phyloP scores from a whole-genome alignment of 495 filamentous ascomycete species.

The Penicillium longicatenatum region DNA sequence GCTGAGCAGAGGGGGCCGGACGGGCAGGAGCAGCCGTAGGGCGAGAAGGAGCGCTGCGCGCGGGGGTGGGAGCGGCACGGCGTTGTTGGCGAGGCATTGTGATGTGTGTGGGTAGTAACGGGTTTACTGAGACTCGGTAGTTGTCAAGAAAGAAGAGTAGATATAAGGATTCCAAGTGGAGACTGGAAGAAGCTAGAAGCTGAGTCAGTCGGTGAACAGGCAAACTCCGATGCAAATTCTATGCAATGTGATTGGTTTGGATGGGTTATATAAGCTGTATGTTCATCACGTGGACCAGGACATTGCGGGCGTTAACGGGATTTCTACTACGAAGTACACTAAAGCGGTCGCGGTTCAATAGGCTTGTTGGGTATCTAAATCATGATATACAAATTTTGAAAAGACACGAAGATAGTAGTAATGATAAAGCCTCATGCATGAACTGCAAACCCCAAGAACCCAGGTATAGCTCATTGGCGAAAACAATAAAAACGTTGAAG shows the following conservation, averaged over 20 bases:
- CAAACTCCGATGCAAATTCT: constrained; percentile 9
- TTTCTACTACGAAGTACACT: background rate
- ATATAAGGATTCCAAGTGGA: constrained; percentile 15
- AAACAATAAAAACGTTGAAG: background rate
- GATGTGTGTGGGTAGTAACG: constrained; percentile 20
- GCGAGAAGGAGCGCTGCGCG: constrained; percentile 64
- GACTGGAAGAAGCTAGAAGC: constrained; percentile 19
- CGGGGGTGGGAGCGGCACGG: constrained; percentile 55
- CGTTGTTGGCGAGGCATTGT: constrained; percentile 81
- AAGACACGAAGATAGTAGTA: background rate
- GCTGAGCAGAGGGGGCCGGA: constrained; percentile 58
- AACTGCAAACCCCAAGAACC: background rate
- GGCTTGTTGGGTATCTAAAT: constrained; percentile 6
- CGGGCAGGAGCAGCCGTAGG: constrained; percentile 65
- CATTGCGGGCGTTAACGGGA: constrained; percentile 6
- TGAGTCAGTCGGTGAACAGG: constrained; percentile 13
- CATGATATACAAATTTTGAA: constrained; percentile 2
- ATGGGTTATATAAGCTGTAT: background rate
- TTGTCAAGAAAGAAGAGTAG: constrained; percentile 28
- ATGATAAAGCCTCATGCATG: background rate
- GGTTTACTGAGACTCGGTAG: constrained; percentile 23
- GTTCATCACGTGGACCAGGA: constrained; percentile 15
- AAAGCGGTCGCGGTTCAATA: background rate
- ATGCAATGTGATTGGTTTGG: constrained; percentile 24
- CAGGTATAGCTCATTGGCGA: background rate